Percentiles rank a stretch among this genome's conserved stretches.
phyloP scores from a whole-genome alignment of 2,329 filamentous ascomycete species.

The Cercospora brassicicola region DNA sequence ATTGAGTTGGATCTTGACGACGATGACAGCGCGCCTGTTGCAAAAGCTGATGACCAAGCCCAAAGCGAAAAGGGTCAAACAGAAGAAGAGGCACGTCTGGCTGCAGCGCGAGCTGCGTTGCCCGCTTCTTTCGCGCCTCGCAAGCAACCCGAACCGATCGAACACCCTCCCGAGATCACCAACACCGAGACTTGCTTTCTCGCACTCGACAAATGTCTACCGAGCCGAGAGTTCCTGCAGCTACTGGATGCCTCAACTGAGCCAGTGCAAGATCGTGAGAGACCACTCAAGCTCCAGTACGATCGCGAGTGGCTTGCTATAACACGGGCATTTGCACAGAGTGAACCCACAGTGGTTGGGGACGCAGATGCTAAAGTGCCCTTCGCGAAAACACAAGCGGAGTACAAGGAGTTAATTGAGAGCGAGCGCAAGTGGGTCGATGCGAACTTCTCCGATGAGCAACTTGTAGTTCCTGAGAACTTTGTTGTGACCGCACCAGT shows the following conservation, averaged over 20 bases:
- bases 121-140: constrained; percentile 66
- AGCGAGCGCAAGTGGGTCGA: constrained; percentile 77
- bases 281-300: constrained; percentile 68
- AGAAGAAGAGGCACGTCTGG: constrained; percentile 14
- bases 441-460: constrained; percentile 57
- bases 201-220: constrained; percentile 86
- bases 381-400: constrained; percentile 54
- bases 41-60: neutral
- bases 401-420: constrained; percentile 59
- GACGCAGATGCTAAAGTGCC: constrained; percentile 56
- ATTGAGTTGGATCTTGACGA: constrained; percentile 43
- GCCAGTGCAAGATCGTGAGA: constrained; percentile 30
- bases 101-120: constrained; percentile 61
- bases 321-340: constrained; percentile 72
- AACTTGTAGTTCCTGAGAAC: constrained; percentile 71
- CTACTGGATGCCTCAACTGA: constrained; percentile 64
- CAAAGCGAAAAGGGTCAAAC: neutral
- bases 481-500: constrained; percentile 75
- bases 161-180: constrained; percentile 68
- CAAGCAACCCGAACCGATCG: constrained; percentile 52
- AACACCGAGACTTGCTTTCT: constrained; percentile 83
- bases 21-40: constrained; percentile 25
- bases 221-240: constrained; percentile 77
- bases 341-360: constrained; percentile 61
- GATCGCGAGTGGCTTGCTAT: constrained; percentile 97